Base-by-base conservation (phyloP, 331 rosid species). In the Pyrus hybrid region DNA sequence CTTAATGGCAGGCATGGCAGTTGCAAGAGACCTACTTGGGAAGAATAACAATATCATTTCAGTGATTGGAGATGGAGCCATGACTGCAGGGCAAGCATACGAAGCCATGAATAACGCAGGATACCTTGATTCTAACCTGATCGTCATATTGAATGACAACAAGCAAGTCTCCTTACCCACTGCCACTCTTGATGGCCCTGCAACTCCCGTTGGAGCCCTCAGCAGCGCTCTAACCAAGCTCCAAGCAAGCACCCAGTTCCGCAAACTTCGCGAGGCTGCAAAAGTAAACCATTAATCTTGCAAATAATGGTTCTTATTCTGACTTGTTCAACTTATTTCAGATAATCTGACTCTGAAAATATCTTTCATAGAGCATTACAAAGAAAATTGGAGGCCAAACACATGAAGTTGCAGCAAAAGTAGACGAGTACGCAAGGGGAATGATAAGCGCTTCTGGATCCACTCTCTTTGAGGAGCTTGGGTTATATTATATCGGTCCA, bases 31-130 rank as follows among this genome's bases (percentile, higher is more conserved):
- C 84, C 85, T 93, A 6, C 76, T 86, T 41, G 96, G 92, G 77
- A 93, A 89, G 78, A 79, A 80, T 62, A 91, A 91, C 82, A 83
- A 74, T 56, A 84, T 93, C 22, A 85, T 93, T 60, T 86, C 97
- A 4, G 98, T 93, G 81, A 93, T 93, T 28, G 96, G 97, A 73
- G 96, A 93, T 79, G 97, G 98, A 26, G 96, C 96, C 60, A 89
- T 91, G 91, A 89, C 97, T 18, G 98, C 96, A 10, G 98, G 98
- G 62, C 93, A 91, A 86, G 98, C 96, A 28, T 93, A 91, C 20
- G 98, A 93, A 79, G 98, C 98, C 63, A 79, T 93, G 97, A 93
- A 89, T 80, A 93, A 91, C 35, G 96, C 97, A 62, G 97, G 98
- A 63, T 93, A 77, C 63, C 81, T 93, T 30, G 98, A 89, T 45